A percentile compares a stretch with the other conserved stretches of the same genome.
Conservation (phyloP, 352 stramenopile genomes). For the Ophiocytium majus region DNA sequence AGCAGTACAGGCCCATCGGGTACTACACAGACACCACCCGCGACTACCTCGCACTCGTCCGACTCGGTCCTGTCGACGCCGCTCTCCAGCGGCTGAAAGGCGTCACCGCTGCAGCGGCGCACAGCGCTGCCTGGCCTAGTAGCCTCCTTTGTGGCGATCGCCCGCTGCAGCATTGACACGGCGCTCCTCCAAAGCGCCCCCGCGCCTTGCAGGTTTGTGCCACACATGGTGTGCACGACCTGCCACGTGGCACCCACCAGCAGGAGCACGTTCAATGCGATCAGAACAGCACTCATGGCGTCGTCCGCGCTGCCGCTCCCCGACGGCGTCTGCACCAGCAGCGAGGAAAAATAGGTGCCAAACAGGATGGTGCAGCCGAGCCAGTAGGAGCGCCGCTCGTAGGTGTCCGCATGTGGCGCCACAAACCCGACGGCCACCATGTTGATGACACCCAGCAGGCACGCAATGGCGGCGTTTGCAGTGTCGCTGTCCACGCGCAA, state of each 20-base stretch:
- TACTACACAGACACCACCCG: no score
- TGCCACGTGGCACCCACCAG: not conserved
- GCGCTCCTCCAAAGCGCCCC: no score
- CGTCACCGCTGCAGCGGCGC: no score
- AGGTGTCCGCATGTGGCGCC: not conserved
- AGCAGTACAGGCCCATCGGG: no score
- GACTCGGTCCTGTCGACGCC: no score
- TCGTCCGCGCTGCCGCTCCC: not conserved
- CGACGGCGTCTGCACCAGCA: not conserved
- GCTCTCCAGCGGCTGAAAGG: no score
- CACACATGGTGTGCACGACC: not conserved
- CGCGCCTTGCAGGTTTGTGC: no score
- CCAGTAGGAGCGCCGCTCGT: not conserved
- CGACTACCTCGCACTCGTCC: no score
- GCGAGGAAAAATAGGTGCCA: not conserved
- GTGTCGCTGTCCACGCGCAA: no score
- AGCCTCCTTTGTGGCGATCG: no score
- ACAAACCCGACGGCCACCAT: not conserved
- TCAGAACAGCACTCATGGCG: not conserved
- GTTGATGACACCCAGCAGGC: not conserved
- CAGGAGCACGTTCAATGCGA: not conserved
- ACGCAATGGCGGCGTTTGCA: not conserved
- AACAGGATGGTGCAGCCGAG: not conserved
- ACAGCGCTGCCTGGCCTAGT: no score
- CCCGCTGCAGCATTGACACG: no score